Percentiles rank a stretch among this genome's conserved stretches.
phyloP scores from a whole-genome alignment of 495 filamentous ascomycete genomes.

The Podospora anserina region DNA sequence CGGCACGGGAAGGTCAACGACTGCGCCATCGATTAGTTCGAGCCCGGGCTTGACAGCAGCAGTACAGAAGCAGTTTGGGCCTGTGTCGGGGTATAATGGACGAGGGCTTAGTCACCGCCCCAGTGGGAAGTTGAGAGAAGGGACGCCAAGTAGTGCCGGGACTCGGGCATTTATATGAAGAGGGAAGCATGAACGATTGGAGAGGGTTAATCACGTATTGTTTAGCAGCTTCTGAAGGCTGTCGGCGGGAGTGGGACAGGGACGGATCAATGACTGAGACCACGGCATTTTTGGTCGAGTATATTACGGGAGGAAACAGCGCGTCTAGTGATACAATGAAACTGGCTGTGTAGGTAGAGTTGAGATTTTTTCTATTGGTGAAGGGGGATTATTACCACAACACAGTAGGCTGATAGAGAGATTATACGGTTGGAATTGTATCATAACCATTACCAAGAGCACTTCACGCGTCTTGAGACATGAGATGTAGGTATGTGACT shows the following conservation, averaged over 20 bases:
- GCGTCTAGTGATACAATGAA: neutral
- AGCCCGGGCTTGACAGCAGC: slow-evolving; percentile 38
- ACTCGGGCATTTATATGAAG: neutral
- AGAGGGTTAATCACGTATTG: neutral
- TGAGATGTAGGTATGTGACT: neutral
- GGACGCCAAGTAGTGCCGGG: neutral
- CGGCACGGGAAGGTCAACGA: neutral
- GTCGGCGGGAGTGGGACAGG: neutral
- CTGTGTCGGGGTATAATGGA: slow-evolving; percentile 3
- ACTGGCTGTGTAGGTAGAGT: neutral
- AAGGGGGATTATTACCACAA: neutral
- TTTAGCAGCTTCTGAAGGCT: neutral
- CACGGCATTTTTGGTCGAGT: neutral
- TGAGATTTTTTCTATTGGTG: neutral
- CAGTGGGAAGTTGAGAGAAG: neutral
- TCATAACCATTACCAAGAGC: neutral
- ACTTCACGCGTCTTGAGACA: neutral
- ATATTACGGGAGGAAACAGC: neutral
- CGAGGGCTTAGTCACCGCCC: neutral
- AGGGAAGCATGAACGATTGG: neutral
- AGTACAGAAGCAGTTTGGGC: slow-evolving; percentile 37
- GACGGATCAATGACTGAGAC: neutral
- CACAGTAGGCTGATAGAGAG: neutral
- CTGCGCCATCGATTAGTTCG: slow-evolving; percentile 26
- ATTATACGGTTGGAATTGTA: neutral